Base-by-base conservation (phyloP, 371 early-diverging fungal genomes). In the Fennellomyces sp. region DNA sequence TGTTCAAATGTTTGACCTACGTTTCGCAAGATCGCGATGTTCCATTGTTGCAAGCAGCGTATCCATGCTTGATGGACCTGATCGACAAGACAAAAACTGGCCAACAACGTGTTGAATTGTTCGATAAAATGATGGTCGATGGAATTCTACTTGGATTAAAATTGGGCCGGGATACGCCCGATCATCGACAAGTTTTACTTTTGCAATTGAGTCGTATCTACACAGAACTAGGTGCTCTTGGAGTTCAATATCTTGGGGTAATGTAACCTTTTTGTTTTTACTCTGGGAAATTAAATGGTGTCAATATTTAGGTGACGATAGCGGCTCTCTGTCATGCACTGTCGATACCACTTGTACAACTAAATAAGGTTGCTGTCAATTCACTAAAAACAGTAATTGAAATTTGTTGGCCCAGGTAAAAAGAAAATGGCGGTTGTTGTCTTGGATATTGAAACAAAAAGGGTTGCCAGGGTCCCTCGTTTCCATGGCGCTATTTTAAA, bases 371-470 rank as follows among this genome's bases (percentile, higher is more conserved):
- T 1, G 71, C 73, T 0, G 52, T 62, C 17, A 17, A 55, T 0
- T 30, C 66, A 15, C 31, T 77, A n/a, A 33, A 30, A 8, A 45
- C 55, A 8, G 51, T 73, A 7, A 73, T 77, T 1, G 36, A 66
- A 26, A 42, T 48, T 13, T 69, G 70, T 27, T 77, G 77, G 77
- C 74, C 74, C 64, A 59, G 76, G 76, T 75, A 75, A 30, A 33
- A 8, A 23, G 5, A 12, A 36, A 12, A 12, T 25, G 13, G 3
- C 0, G 29, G 35, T 4, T 41, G 25, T 30, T 36, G 36, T 13
- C 4, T 13, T 33, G 8, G 7, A 0, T 10, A 17, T 19, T 51
- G 5, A 38, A 26, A 8, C 2, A 13, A 28, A n/a, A 17, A 5
- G n/a, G 13, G 41, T 29, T 12, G 25, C 2, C 58, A 70, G 76